phyloP scores from a whole-genome alignment of 2,329 filamentous ascomycete genomes.

The Colletotrichum eleusines region DNA sequence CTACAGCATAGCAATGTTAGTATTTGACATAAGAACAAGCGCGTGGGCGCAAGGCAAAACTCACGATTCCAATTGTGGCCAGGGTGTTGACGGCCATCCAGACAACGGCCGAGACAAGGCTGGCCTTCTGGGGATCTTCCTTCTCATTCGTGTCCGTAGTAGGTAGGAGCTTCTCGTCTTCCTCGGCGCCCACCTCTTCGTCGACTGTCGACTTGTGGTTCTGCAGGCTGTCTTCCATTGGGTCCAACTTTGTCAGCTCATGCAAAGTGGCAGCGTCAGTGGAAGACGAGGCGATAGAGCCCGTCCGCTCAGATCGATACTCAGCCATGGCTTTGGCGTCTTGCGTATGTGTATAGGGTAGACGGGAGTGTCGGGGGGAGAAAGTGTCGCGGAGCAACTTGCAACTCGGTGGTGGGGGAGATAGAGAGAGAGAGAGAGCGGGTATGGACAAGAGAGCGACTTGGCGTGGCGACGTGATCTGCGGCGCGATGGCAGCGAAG shows the following conservation, averaged over 20 bases:
- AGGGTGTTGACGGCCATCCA: conserved; percentile 74
- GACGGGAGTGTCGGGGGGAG: background rate
- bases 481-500: background rate
- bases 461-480: conserved; percentile 3
- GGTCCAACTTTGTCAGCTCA: conserved; percentile 52
- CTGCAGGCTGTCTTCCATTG: conserved; percentile 49
- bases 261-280: conserved; percentile 50
- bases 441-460: background rate
- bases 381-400: background rate
- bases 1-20: conserved; percentile 51
- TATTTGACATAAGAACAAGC: too few species aligned
- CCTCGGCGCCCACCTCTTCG: conserved; percentile 55
- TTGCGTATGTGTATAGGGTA: background rate
- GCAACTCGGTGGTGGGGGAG: background rate
- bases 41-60: conserved; percentile 39
- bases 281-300: conserved; percentile 52
- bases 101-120: conserved; percentile 55
- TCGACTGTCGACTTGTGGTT: conserved; percentile 49
- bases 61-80: conserved; percentile 73
- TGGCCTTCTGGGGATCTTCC: conserved; percentile 51
- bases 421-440: background rate
- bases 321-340: conserved; percentile 45
- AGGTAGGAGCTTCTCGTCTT: conserved; percentile 57
- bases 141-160: conserved; percentile 49
- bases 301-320: conserved; percentile 45